Base-by-base conservation (phyloP, 768 basidiomycete genomes). In the Cytidiella melzeri region DNA sequence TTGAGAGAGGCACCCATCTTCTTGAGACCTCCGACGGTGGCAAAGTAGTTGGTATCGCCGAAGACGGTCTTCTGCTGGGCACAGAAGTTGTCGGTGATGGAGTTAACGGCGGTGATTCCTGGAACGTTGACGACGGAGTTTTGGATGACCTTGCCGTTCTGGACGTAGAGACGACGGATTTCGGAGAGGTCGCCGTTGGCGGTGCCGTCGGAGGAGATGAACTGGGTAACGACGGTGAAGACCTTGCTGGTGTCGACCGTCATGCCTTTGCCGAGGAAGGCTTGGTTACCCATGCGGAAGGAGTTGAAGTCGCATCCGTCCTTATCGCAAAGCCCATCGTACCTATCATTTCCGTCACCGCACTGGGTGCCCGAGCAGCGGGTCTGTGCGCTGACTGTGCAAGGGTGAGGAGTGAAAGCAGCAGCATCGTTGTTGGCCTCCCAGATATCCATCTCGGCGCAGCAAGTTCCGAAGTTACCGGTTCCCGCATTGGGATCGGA, bases 221-320 rank as follows among this genome's bases (percentile, higher is more conserved):
- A 44, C 43, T 44, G 43, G 23, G 43, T 44, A 23, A 44, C 43
- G 43, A 44, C 43, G 43, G 43, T 44, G 43, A 44, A 44, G 13
- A 10, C 12, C 12, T 10, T 5, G 43, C n/a, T 21, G 12, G 43
- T 44, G 43, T 44, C 43, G 43, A 44, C 43, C 13, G 43, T 44
- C 59, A 58, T 56, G 51, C 71, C 71, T n/a, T 59, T 57, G 27
- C 78, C 78, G 59, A 70, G 69, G 73, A 77, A 80, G 45, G 59
- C 49, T 48, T 54, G 59, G 62, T 67, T 58, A 26, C 77, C 76
- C 73, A 75, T 69, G 59, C 77, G 76, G 71, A 58, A 80, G 24
- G 78, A 75, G 74, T 79, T 80, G 73, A 77, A 80, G 57, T 79
- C 78, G 62, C 78, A 80, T 37, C 78, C 77, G 53, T 75, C 76